Base-by-base conservation (phyloP, 768 basidiomycete genomes). In the Termitomyces sp. region DNA sequence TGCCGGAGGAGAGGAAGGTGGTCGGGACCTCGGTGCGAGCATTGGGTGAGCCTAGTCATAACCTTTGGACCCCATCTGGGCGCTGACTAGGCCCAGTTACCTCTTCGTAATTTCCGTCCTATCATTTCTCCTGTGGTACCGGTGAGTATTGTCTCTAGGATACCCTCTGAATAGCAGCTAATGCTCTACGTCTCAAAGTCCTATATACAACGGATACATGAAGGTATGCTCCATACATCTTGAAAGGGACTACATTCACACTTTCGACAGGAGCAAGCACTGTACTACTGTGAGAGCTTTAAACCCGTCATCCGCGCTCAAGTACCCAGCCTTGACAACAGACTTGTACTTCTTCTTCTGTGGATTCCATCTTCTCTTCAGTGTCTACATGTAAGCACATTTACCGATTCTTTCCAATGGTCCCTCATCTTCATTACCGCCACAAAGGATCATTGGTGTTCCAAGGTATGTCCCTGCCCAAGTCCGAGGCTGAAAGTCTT, bases 341-440 rank as follows among this genome's bases (percentile, higher is more conserved):
- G 96, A 98, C 79, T 75, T 97, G 65, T 99, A 94, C 81, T 96
- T 98, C 82, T 86, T 98, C 77, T 99, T 99, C 78, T 84, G 88
- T 58, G 96, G 94, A 51, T 98, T 92, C 82, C 95, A 99, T 77
- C 82, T 98, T 63, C 80, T 92, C 45, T 98, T 94, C 79, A 92
- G 91, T 64, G 72, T 92, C 70, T 98, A 98, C 79, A 93, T 92
- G 94, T 92, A 71, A 79, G 88, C 68, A 62, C 64, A 20, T 39
- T 32, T 15, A 55, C 49, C 40, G 58, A 54, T 49, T 69, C 49
- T 69, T 67, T 61, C 65, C 70, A 62, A 66, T 63, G 51, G 70
- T 65, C 65, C 67, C 69, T 73, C 64, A 70, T 63, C 62, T 62
- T 70, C 50, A 58, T 53, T 55, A 56, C 52, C 66, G 68, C 74